These are phyloP conservation scores for Conticribra weissflogii DNA, from an alignment of 108 stramenopile genomes.

Conservation along the genomic window DNA sequence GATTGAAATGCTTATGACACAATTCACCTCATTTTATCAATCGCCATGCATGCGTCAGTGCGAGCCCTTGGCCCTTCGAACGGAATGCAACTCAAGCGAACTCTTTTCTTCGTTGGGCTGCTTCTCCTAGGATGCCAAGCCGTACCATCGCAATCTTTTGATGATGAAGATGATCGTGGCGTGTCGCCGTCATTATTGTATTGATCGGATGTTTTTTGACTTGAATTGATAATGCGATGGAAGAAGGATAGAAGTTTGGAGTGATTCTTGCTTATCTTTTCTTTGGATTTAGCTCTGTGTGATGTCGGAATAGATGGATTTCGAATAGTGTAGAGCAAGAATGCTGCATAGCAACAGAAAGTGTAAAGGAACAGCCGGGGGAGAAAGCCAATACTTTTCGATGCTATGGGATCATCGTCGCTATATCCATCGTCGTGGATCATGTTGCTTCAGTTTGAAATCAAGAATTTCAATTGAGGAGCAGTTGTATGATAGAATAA, in stretches of 20 bases:
- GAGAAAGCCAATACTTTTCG: neutral
- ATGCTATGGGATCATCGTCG: neutral
- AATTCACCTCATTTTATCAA: slow-evolving; percentile 2
- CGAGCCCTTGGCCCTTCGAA: neutral
- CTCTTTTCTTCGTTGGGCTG: neutral
- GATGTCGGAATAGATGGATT: neutral
- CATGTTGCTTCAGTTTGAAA: no score
- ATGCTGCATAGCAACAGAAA: neutral
- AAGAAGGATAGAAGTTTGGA: neutral
- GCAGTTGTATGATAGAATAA: no score
- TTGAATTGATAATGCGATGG: no score
- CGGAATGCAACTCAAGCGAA: neutral
- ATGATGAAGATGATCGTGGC: no score
- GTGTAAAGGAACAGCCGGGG: neutral
- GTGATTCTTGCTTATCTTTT: neutral
- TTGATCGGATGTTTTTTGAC: no score
- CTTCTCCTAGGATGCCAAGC: neutral
- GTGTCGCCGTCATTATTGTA: no score
- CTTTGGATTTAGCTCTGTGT: neutral
- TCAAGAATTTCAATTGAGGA: no score
- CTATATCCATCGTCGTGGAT: no score
- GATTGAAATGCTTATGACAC: neutral
- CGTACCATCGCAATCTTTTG: no score
- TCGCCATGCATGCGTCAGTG: neutral
- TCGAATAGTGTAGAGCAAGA: neutral